Evolutionary conservation across 2,329 filamentous ascomycete genomes (phyloP).

Genomic region (Rhinocladiella similis): DNA sequence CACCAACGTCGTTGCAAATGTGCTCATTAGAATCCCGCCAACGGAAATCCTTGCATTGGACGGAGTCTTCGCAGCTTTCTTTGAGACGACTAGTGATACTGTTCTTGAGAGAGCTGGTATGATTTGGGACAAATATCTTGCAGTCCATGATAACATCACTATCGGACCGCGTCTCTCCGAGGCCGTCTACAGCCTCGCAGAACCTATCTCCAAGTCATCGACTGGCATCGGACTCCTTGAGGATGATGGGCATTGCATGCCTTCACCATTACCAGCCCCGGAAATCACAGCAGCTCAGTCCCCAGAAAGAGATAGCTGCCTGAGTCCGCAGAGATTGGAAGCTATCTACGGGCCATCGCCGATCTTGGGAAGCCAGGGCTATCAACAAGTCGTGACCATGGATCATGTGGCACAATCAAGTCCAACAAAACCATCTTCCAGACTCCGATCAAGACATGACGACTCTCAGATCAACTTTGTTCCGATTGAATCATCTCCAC

Average conservation of each 20-base stretch:
- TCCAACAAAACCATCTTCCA: constrained; percentile 45
- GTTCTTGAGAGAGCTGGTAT: constrained; percentile 54
- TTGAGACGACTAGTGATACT: constrained; percentile 52
- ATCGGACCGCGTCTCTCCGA: constrained; percentile 67
- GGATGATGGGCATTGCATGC: neutral
- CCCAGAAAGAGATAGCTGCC: neutral
- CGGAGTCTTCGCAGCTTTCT: constrained; percentile 52
- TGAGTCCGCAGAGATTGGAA: neutral
- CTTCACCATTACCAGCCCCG: neutral
- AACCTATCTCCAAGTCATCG: neutral
- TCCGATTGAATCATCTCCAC: constrained; percentile 62
- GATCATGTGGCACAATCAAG: constrained; percentile 1
- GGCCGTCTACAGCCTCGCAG: constrained; percentile 47
- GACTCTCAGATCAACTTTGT: constrained; percentile 81
- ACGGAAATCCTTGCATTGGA: constrained; percentile 53
- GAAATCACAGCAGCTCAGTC: neutral
- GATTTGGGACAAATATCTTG: constrained; percentile 73
- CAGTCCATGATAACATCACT: constrained; percentile 56
- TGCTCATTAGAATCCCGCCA: constrained; percentile 11
- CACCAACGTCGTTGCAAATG: constrained; percentile 1
- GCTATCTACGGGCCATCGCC: constrained; percentile 9
- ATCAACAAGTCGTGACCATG: neutral
- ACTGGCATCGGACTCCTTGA: neutral
- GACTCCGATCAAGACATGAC: constrained; percentile 68
- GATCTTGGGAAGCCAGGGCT: constrained; percentile 13